Evolutionary conservation across 2,329 filamentous ascomycete genomes (phyloP).

Genomic region (Basipetospora chlamydospora): DNA sequence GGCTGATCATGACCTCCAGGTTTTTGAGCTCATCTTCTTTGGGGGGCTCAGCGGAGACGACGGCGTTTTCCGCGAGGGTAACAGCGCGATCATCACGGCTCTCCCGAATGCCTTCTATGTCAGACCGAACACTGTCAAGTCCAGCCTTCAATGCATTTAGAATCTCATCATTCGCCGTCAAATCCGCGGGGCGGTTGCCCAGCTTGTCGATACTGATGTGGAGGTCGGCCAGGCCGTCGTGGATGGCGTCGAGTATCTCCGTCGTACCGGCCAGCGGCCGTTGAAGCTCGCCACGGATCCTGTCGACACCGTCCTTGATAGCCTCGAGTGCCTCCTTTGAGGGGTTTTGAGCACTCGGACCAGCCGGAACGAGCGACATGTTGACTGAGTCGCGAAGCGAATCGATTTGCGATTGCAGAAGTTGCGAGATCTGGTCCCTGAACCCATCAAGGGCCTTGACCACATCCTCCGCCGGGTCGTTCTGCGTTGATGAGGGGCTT

Average conservation of each 20-base stretch:
- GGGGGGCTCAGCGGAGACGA: slow-evolving; percentile 28
- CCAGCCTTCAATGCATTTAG: slow-evolving; percentile 77
- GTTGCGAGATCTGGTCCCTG: slow-evolving; percentile 50
- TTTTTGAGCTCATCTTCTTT: slow-evolving; percentile 68
- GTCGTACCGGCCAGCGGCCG: slow-evolving; percentile 56
- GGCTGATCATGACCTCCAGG: slow-evolving; percentile 67
- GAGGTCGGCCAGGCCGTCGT: slow-evolving; percentile 71
- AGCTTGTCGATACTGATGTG: slow-evolving; percentile 64
- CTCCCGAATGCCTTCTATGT: slow-evolving; percentile 62
- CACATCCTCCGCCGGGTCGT: slow-evolving; percentile 62
- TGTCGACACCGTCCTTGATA: slow-evolving; percentile 57
- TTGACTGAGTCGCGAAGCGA: slow-evolving; percentile 67
- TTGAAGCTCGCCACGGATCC: slow-evolving; percentile 61
- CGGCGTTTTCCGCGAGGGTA: slow-evolving; percentile 33
- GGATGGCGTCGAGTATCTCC: slow-evolving; percentile 78
- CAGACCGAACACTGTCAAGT: slow-evolving; percentile 56
- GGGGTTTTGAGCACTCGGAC: slow-evolving; percentile 19
- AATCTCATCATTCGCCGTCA: slow-evolving; percentile 79
- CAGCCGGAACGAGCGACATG: slow-evolving; percentile 47
- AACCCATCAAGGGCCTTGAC: slow-evolving; percentile 50
- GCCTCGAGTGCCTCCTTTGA: slow-evolving; percentile 56
- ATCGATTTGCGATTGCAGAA: slow-evolving; percentile 71
- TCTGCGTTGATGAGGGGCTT: slow-evolving; percentile 53
- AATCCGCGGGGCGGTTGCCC: slow-evolving; percentile 63
- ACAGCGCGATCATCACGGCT: slow-evolving; percentile 34